phyloP scores from a whole-genome alignment of 2,329 filamentous ascomycete genomes.

The Colletotrichum liaoningense region DNA sequence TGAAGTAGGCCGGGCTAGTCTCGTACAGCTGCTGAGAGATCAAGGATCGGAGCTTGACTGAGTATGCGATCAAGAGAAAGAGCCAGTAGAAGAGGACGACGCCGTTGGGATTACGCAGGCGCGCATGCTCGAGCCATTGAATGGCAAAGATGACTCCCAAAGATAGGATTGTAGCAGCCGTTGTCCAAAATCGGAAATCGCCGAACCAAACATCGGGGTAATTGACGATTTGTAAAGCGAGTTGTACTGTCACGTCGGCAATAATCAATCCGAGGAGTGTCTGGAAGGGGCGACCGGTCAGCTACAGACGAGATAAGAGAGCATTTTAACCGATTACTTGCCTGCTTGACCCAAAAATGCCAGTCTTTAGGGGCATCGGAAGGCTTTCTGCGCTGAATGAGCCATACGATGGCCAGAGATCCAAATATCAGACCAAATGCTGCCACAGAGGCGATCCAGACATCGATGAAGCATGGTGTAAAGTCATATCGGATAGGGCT shows the following conservation, averaged over 20 bases:
- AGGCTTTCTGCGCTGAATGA: slow-evolving; percentile 76
- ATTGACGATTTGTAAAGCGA: slow-evolving; percentile 78
- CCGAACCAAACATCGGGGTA: slow-evolving; percentile 77
- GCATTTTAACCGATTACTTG: slow-evolving; percentile 53
- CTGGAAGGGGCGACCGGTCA: slow-evolving; percentile 44
- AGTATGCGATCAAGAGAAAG: slow-evolving; percentile 81
- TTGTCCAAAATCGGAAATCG: slow-evolving; percentile 90
- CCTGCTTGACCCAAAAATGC: slow-evolving; percentile 95
- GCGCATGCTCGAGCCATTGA: slow-evolving; percentile 88
- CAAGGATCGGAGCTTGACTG: slow-evolving; percentile 87
- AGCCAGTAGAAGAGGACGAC: slow-evolving; percentile 95
- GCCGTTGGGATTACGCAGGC: slow-evolving; percentile 86
- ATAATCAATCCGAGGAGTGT: slow-evolving; percentile 75
- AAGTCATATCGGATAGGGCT: slow-evolving; percentile 92
- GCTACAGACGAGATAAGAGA: neutral
- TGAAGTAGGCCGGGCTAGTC: slow-evolving; percentile 78
- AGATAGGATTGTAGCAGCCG: slow-evolving; percentile 77
- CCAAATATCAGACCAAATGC: slow-evolving; percentile 84
- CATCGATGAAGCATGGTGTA: slow-evolving; percentile 96
- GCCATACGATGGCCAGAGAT: slow-evolving; percentile 81
- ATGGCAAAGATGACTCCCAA: slow-evolving; percentile 80
- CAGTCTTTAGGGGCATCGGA: slow-evolving; percentile 81
- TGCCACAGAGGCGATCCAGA: slow-evolving; percentile 84
- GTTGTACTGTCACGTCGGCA: slow-evolving; percentile 76
- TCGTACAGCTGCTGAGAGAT: slow-evolving; percentile 80